phyloP scores from a whole-genome alignment of 2,329 filamentous ascomycete species.

The Pseudocercospora crystallina region DNA sequence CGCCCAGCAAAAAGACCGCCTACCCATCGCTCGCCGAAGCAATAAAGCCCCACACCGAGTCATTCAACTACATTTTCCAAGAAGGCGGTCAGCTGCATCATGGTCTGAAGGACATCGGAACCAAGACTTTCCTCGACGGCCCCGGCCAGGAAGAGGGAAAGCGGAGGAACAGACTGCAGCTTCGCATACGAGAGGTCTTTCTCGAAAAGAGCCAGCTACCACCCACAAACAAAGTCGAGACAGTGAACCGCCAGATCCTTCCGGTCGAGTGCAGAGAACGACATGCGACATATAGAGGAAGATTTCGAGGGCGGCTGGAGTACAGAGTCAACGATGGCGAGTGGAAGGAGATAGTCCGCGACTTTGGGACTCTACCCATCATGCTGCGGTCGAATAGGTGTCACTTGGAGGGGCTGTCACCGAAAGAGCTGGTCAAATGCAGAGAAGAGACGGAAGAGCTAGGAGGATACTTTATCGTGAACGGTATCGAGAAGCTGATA shows the following conservation, averaged over 20 bases:
- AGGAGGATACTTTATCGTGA: constrained; percentile 95
- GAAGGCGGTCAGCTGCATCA: constrained; percentile 71
- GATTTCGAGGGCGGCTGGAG: constrained; percentile 78
- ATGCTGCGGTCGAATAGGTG: constrained; percentile 93
- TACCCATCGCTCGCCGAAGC: constrained; percentile 83
- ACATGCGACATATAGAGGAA: constrained; percentile 86
- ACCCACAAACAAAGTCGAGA: constrained; percentile 76
- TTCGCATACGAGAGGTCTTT: constrained; percentile 78
- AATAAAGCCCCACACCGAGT: constrained; percentile 89
- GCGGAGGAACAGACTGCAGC: constrained; percentile 65
- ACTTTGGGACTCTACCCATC: constrained; percentile 84
- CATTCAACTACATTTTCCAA: constrained; percentile 88
- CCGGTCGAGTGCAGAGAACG: constrained; percentile 93
- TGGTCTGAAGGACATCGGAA: constrained; percentile 83
- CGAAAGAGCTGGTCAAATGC: constrained; percentile 74
- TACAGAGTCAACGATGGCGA: constrained; percentile 86
- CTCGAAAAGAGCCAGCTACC: constrained; percentile 81
- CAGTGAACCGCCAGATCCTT: constrained; percentile 77
- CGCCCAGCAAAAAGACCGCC: constrained; percentile 80
- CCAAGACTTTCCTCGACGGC: constrained; percentile 82
- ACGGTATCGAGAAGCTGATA: constrained; percentile 95
- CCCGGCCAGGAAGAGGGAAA: constrained; percentile 52
- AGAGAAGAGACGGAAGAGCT: constrained; percentile 97
- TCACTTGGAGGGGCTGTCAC: constrained; percentile 82
- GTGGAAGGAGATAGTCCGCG: constrained; percentile 75